phyloP scores from a whole-genome alignment of 2,329 filamentous ascomycete genomes.

The Diaporthe sp. region DNA sequence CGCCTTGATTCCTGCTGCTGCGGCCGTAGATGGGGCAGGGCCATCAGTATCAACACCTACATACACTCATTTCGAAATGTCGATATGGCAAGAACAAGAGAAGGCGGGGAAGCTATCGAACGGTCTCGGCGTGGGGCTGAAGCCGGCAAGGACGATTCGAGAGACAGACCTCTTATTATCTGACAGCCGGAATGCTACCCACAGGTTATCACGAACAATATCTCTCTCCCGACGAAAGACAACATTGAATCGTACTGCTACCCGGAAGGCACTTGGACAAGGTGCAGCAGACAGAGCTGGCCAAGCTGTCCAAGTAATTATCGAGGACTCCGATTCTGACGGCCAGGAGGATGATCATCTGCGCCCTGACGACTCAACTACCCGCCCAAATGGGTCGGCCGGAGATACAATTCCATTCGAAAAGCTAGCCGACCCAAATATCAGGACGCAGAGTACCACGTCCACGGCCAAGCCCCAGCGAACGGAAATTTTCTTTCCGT shows the following conservation, averaged over 20 bases:
- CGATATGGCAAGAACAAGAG: conserved; percentile 62
- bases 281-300: conserved; percentile 72
- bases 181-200: conserved; percentile 51
- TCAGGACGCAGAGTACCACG: conserved; percentile 54
- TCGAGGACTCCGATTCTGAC: conserved; percentile 55
- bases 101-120: conserved; percentile 69
- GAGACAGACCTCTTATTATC: conserved; percentile 64
- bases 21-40: conserved; percentile 52
- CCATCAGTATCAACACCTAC: background rate
- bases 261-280: conserved; percentile 66
- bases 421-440: conserved; percentile 16
- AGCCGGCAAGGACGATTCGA: conserved; percentile 58
- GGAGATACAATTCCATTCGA: conserved; percentile 53
- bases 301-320: conserved; percentile 71
- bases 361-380: conserved; percentile 48
- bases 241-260: conserved; percentile 51
- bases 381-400: conserved; percentile 67
- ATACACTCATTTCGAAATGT: background rate
- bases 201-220: conserved; percentile 47
- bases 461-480: conserved; percentile 54
- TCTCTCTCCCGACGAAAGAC: conserved; percentile 57
- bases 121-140: conserved; percentile 70
- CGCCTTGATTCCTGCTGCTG: conserved; percentile 58
- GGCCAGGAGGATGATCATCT: conserved; percentile 27
- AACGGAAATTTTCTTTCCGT: conserved; percentile 70